phyloP scores from a whole-genome alignment of 345 rosid genomes.

The Eutrema heterophyllum region DNA sequence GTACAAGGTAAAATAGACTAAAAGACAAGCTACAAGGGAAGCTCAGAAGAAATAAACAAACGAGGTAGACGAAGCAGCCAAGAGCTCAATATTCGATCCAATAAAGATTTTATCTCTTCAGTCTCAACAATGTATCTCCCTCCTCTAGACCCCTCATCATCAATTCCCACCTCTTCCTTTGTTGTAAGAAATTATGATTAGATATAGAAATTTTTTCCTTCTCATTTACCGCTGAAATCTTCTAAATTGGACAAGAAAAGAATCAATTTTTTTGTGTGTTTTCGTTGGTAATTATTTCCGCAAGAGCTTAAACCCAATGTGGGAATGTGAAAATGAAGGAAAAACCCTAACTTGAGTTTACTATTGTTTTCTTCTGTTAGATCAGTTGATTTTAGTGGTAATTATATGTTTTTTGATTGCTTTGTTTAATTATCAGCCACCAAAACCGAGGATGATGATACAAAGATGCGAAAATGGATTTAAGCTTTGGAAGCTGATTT shows the following conservation, averaged over 20 bases:
- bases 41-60: too few species aligned
- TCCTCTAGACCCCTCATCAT: too few species aligned
- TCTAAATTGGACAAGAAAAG: neutral
- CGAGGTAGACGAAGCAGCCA: too few species aligned
- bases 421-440: neutral
- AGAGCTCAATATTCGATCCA: neutral
- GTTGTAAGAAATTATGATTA: conserved; percentile 16
- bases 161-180: neutral
- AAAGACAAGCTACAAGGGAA: too few species aligned
- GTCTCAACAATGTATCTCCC: conserved; percentile 26
- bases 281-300: neutral
- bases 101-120: neutral
- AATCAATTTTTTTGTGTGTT: neutral
- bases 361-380: neutral
- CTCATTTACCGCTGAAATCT: neutral
- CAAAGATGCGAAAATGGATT: neutral
- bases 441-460: neutral
- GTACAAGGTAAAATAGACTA: neutral
- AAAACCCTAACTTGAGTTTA: neutral
- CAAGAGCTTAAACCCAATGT: neutral
- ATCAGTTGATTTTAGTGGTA: neutral
- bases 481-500: conserved; percentile 15
- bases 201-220: neutral
- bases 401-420: too few species aligned
- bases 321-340: neutral